Evolutionary conservation across 768 basidiomycete species (phyloP).

Genomic region (Trametes cingulata): DNA sequence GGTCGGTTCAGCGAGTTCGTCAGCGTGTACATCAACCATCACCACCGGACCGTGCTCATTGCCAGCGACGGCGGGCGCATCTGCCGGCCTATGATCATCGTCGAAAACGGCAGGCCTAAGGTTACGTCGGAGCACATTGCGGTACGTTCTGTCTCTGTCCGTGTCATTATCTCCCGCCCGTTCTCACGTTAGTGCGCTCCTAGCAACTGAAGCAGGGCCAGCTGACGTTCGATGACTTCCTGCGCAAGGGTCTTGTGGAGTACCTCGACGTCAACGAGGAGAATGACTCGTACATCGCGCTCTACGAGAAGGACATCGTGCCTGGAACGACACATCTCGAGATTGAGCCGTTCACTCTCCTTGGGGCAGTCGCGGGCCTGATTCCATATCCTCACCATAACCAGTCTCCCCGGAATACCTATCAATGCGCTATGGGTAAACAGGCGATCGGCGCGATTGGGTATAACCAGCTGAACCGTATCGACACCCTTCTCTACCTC

Average conservation of each 20-base stretch:
- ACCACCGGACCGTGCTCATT: constrained; percentile 93
- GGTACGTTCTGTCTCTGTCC: constrained; percentile 44
- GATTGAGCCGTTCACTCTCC: constrained; percentile 96
- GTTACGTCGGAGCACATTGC: constrained; percentile 80
- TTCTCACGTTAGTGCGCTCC: constrained; percentile 4
- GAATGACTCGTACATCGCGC: constrained; percentile 94
- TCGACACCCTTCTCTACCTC: constrained; percentile 97
- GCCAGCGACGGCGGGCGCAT: constrained; percentile 97
- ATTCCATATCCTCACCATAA: constrained; percentile 99
- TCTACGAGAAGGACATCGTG: constrained; percentile 88
- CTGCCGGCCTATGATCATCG: constrained; percentile 96
- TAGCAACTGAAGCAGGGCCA: constrained; percentile 79
- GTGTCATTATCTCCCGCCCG: background rate
- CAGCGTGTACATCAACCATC: constrained; percentile 93
- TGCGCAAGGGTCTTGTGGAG: constrained; percentile 89
- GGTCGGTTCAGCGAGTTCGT: constrained; percentile 95
- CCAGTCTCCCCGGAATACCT: constrained; percentile 98
- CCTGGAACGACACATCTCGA: constrained; percentile 90
- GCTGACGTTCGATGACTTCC: constrained; percentile 91
- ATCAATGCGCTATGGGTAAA: constrained; percentile 99
- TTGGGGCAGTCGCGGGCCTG: constrained; percentile 96
- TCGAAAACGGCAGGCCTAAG: constrained; percentile 75
- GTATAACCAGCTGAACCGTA: constrained; percentile 96
- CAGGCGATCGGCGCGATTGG: constrained; percentile 99
- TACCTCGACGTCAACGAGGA: constrained; percentile 99